phyloP scores from a whole-genome alignment of 1,139 yeast species.

The Geotrichum fermentans region DNA sequence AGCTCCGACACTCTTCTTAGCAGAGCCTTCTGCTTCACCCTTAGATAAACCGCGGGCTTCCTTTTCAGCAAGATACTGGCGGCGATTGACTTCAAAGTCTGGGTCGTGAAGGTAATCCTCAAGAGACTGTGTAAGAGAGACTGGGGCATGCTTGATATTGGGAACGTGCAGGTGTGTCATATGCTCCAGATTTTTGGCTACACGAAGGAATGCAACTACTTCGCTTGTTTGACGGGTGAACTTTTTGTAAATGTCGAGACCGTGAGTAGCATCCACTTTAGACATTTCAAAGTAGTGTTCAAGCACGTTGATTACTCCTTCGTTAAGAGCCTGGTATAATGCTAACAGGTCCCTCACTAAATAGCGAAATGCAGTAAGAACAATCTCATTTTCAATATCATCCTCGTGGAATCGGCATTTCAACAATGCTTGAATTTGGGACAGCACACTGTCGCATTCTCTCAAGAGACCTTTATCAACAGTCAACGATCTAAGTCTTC shows the following conservation, averaged over 20 bases:
- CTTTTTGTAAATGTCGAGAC: conserved; percentile 73
- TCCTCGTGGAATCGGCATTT: conserved; percentile 71
- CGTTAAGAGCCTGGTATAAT: conserved; percentile 83
- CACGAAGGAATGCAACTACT: conserved; percentile 80
- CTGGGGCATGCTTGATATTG: conserved; percentile 94
- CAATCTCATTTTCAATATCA: conserved; percentile 70
- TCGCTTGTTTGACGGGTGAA: conserved; percentile 84
- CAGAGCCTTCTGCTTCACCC: conserved; percentile 18
- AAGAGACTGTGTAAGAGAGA: conserved; percentile 78
- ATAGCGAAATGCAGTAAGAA: conserved; percentile 78
- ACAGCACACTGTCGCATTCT: conserved; percentile 79
- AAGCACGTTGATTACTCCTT: conserved; percentile 86
- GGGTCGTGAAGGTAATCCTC: conserved; percentile 86
- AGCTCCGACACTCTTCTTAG: not conserved
- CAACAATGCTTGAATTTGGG: conserved; percentile 70
- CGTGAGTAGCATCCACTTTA: conserved; percentile 77
- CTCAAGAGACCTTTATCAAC: conserved; percentile 78
- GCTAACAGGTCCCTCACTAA: conserved; percentile 81
- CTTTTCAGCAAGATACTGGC: conserved; percentile 69
- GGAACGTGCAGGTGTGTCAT: conserved; percentile 90
- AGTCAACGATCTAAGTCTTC: conserved; percentile 57
- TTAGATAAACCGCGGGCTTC: no score
- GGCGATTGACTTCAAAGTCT: conserved; percentile 73
- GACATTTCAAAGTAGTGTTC: conserved; percentile 95
- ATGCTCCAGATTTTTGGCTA: conserved; percentile 82